Evolutionary conservation across 23 red algal species (phyloP), one percentile per base, ranked within the genome.

Genomic region (Agarophyton chilense): DNA sequence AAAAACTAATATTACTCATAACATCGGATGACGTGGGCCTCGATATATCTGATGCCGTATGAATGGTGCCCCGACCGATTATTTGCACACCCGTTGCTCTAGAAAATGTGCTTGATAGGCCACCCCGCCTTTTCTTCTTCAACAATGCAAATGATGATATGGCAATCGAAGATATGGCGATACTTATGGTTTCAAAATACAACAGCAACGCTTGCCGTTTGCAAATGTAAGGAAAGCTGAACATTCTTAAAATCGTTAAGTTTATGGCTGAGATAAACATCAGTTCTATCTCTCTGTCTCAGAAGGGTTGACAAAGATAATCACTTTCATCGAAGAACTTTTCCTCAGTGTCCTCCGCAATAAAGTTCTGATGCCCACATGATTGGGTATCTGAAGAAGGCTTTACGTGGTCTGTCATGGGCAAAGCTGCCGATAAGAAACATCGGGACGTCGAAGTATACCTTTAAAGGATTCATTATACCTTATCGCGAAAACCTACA

Each of bases 41-140:
- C n/a, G n/a, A n/a, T n/a, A n/a, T n/a, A n/a, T n/a, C n/a, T n/a
- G n/a, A n/a, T n/a, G n/a, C n/a, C n/a, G n/a, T n/a, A n/a, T n/a
- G n/a, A n/a, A n/a, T n/a, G n/a, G n/a, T n/a, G n/a, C n/a, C n/a
- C n/a, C n/a, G n/a, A n/a, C n/a, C n/a, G n/a, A n/a, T n/a, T n/a
- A n/a, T n/a, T n/a, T n/a, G n/a, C n/a, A n/a, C n/a, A n/a, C n/a
- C n/a, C n/a, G n/a, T n/a, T n/a, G n/a, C n/a, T n/a, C n/a, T n/a
- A n/a, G n/a, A n/a, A n/a, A n/a, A n/a, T 55, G 0, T 72, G 31
- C 67, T 82, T 44, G 33, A 35, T 21, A 58, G 81, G 38, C 62
- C 81, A 12, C 58, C 81, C 3, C 0, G 61, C 17, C 7, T 68
- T 33, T 86, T 71, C 61, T 86, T 70, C 77, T 84, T 81, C 41